Evolutionary conservation across 495 filamentous ascomycete species (phyloP).

Genomic region (Podospora anserina): DNA sequence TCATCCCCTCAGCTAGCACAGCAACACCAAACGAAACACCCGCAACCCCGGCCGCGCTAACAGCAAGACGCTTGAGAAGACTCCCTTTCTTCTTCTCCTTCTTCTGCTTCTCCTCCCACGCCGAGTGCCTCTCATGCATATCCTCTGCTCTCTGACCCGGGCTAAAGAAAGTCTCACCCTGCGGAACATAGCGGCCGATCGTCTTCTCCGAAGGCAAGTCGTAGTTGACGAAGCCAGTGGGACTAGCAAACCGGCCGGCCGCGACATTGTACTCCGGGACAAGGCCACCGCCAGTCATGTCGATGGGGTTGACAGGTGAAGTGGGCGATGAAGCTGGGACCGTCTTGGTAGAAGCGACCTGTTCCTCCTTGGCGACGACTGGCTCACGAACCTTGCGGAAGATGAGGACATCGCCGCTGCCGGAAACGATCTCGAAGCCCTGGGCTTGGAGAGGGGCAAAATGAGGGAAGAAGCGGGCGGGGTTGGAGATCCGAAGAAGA

Average conservation of each 20-base stretch:
- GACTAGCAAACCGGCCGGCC: slow-evolving; percentile 51
- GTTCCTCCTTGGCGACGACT: slow-evolving; percentile 6
- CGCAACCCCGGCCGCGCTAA: slow-evolving; percentile 59
- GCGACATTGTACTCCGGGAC: slow-evolving; percentile 36
- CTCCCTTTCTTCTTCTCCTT: slow-evolving; percentile 37
- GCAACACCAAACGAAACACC: slow-evolving; percentile 65
- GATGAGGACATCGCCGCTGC: slow-evolving; percentile 65
- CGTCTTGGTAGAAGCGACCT: background rate
- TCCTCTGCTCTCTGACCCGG: background rate
- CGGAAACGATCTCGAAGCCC: slow-evolving; percentile 72
- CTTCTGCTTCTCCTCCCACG: slow-evolving; percentile 21
- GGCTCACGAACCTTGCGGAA: slow-evolving; percentile 58
- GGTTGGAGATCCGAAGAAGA: slow-evolving; percentile 63
- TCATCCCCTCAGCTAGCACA: slow-evolving; percentile 65
- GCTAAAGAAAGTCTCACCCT: background rate
- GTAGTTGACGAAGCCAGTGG: slow-evolving; percentile 58
- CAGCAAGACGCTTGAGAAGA: slow-evolving; percentile 48
- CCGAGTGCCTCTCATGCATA: background rate
- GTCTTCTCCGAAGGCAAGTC: slow-evolving; percentile 33
- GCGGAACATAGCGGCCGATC: slow-evolving; percentile 20
- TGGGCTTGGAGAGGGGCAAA: slow-evolving; percentile 60
- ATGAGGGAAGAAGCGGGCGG: slow-evolving; percentile 68
- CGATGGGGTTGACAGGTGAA: slow-evolving; percentile 50
- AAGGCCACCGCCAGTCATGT: slow-evolving; percentile 46
- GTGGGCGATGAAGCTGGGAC: background rate